phyloP scores from a whole-genome alignment of 2,329 filamentous ascomycete genomes.

The Monosporascus sp. region DNA sequence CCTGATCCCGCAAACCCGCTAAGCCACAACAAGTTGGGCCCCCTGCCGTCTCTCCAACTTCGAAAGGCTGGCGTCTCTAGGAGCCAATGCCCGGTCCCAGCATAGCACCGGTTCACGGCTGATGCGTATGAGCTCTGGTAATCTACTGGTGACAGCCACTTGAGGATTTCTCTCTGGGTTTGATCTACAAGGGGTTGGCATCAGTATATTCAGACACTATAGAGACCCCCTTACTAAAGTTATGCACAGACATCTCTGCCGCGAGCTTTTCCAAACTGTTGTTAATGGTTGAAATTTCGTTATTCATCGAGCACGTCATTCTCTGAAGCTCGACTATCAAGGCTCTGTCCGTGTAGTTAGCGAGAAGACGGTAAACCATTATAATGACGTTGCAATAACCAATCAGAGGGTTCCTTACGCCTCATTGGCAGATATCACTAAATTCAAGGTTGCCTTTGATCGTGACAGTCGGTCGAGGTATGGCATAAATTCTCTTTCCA shows the following conservation, averaged over 20 bases:
- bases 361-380: too few relatives aligned
- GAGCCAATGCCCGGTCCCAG: slow-evolving; percentile 3
- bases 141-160: slow-evolving; percentile 5
- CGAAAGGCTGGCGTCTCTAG: slow-evolving; percentile 1
- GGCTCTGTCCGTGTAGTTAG: not conserved
- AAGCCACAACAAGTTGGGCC: slow-evolving; percentile 1
- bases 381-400: too few relatives aligned
- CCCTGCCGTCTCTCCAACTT: slow-evolving; percentile 1
- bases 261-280: not conserved
- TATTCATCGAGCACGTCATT: not conserved
- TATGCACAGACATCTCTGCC: too few relatives aligned
- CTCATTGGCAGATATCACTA: slow-evolving; percentile 4
- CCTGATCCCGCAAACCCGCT: slow-evolving; percentile 6
- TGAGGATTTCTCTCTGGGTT: slow-evolving; percentile 1
- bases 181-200: not conserved
- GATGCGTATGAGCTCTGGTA: slow-evolving; percentile 2
- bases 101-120: slow-evolving; percentile 2
- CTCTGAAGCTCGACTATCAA: slow-evolving; percentile 4
- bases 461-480: slow-evolving; percentile 2
- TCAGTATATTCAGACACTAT: not conserved
- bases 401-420: not conserved
- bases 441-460: slow-evolving; percentile 4
- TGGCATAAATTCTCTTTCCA: slow-evolving; percentile 2
- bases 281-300: not conserved
- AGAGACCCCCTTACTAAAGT: too few relatives aligned